These are phyloP conservation scores for Leishmania lainsoni DNA, from an alignment of 208 protist species.

Conservation along the genomic window DNA sequence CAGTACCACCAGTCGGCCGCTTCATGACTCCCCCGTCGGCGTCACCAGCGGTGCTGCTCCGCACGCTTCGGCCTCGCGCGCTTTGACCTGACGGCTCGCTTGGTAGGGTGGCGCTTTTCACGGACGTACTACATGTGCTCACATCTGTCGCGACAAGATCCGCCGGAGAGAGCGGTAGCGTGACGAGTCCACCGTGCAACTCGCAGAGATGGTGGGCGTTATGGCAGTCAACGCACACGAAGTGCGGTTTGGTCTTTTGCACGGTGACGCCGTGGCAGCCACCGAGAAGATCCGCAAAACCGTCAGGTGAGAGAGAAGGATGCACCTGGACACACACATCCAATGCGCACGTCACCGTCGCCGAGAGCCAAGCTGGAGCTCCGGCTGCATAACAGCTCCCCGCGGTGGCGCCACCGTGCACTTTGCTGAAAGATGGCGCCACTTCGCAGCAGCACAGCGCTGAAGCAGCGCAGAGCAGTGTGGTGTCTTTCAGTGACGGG, in stretches of 20 bases:
- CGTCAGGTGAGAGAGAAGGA: not conserved
- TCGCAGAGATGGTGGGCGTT: not conserved
- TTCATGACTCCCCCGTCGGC: not conserved
- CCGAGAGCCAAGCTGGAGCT: constrained; percentile 24
- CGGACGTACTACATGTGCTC: constrained; percentile 15
- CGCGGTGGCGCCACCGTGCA: not conserved
- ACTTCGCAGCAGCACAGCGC: constrained; percentile 2
- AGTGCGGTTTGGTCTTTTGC: constrained; percentile 5
- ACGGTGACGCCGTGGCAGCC: constrained; percentile 11
- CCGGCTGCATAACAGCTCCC: not conserved
- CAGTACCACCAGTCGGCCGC: not conserved
- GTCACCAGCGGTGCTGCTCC: not conserved
- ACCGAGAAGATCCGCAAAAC: not conserved
- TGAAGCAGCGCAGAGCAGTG: constrained; percentile 5
- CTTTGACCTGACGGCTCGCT: not conserved
- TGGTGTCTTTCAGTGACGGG: not conserved
- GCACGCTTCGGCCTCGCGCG: not conserved
- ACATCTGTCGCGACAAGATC: constrained; percentile 17
- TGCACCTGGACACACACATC: constrained; percentile 20
- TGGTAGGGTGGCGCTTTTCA: not conserved
- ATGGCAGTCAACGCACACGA: constrained; percentile 8
- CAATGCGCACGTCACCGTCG: constrained; percentile 12
- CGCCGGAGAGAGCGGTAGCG: constrained; percentile 5
- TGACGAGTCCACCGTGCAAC: not conserved
- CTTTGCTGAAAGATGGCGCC: not conserved